These are phyloP conservation scores for Striga hermonthica DNA, from an alignment of 305 asterid genomes.

Conservation along the genomic window DNA sequence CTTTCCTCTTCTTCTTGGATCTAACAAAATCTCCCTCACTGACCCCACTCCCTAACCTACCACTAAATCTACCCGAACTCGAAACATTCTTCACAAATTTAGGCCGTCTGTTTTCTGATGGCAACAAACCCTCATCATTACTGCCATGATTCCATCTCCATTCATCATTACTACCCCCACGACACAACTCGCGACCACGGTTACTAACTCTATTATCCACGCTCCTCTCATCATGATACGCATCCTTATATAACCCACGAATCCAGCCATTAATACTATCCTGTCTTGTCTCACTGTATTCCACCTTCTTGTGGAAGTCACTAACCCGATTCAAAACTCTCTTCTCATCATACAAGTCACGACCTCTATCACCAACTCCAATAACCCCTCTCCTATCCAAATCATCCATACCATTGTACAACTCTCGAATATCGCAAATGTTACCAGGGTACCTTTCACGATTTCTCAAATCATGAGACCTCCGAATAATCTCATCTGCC, in stretches of 20 bases:
- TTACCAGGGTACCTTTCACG: background rate
- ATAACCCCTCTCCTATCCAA: conserved; percentile 15
- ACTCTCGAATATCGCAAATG: conserved; percentile 19
- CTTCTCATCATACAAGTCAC: conserved; percentile 21
- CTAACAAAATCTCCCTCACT: conserved; percentile 35
- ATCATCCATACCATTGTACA: conserved; percentile 9
- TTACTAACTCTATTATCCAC: conserved; percentile 27
- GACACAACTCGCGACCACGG: conserved; percentile 29
- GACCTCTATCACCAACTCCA: background rate
- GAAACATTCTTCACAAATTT: conserved; percentile 33
- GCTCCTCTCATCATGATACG: conserved; percentile 41
- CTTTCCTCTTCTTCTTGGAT: conserved; percentile 45
- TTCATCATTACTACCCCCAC: conserved; percentile 34
- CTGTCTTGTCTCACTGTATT: conserved; percentile 32
- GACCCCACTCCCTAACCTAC: conserved; percentile 45
- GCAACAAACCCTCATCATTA: conserved; percentile 31
- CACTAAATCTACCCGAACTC: conserved; percentile 47
- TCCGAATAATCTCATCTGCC: background rate
- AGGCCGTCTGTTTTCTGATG: conserved; percentile 26
- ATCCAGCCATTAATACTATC: conserved; percentile 27
- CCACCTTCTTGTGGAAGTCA: conserved; percentile 15
- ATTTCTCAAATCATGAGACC: background rate
- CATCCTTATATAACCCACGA: conserved; percentile 35
- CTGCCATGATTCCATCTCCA: conserved; percentile 29
- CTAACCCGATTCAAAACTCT: conserved; percentile 20